phyloP scores from a whole-genome alignment of 306 rosid species.

The Cucumis cinereus region DNA sequence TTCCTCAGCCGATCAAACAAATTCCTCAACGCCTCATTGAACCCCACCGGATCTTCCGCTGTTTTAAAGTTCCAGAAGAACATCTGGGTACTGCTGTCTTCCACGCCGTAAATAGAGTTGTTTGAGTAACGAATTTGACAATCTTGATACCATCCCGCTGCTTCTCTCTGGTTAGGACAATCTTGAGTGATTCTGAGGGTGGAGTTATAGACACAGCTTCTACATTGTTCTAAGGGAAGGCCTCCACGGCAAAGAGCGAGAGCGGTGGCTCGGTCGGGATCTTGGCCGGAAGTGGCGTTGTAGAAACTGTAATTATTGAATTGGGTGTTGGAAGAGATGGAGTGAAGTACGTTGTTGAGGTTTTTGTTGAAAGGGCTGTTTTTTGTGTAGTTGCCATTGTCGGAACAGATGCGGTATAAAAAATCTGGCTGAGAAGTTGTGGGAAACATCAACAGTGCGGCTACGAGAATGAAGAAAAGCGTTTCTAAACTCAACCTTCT shows the following conservation, averaged over 20 bases:
- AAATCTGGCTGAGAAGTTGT: neutral
- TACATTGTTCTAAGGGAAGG: neutral
- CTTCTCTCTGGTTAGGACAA: conserved; percentile 16
- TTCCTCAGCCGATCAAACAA: neutral
- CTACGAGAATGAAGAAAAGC: too few species aligned
- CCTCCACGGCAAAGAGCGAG: neutral
- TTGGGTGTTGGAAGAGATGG: neutral
- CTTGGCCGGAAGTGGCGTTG: neutral
- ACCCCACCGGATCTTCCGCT: neutral
- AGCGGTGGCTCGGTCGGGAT: neutral
- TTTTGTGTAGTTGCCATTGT: neutral
- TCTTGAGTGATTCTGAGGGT: neutral
- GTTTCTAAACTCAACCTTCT: too few species aligned
- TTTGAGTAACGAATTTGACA: conserved; percentile 16
- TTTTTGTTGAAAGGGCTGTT: neutral
- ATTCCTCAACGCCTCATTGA: neutral
- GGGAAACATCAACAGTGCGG: neutral
- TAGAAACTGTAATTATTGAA: neutral
- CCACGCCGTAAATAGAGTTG: neutral
- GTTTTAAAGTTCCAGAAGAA: accelerated
- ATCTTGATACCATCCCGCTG: neutral
- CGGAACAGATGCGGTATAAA: neutral
- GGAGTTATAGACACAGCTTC: neutral
- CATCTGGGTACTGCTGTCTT: neutral
- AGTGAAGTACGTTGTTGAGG: neutral